Evolutionary conservation across 1,284 basidiomycete genomes (phyloP).

Genomic region (Schizophyllum commune): DNA sequence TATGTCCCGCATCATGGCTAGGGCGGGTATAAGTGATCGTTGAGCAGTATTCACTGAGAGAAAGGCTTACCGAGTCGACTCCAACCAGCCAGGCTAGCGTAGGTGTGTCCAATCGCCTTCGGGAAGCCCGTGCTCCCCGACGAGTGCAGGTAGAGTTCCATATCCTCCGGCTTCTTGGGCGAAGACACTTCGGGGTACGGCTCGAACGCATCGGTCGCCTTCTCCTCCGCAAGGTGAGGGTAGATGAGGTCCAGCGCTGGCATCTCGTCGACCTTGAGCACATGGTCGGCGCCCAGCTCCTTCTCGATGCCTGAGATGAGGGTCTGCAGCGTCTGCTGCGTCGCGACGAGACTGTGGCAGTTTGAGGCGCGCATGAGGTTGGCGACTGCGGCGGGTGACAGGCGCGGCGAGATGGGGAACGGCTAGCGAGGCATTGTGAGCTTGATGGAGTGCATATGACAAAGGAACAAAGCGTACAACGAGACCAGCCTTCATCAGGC

Average conservation of each 20-base stretch:
- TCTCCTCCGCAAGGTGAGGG: slow-evolving; percentile 23
- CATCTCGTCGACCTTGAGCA: slow-evolving; percentile 13
- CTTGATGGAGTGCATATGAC: too few species aligned
- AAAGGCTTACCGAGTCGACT: background rate
- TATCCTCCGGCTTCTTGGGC: slow-evolving; percentile 2
- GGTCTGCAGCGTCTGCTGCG: slow-evolving; percentile 12
- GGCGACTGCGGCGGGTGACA: slow-evolving; percentile 18
- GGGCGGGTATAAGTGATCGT: background rate
- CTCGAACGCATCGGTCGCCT: slow-evolving; percentile 12
- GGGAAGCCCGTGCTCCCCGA: slow-evolving; percentile 3
- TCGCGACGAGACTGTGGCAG: slow-evolving; percentile 18
- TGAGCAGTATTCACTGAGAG: background rate
- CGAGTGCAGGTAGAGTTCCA: background rate
- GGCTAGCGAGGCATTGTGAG: slow-evolving; percentile 16
- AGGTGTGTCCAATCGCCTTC: background rate
- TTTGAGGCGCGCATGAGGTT: slow-evolving; percentile 16
- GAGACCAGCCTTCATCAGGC: slow-evolving; percentile 22
- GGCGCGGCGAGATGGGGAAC: slow-evolving; percentile 24
- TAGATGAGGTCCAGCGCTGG: slow-evolving; percentile 18
- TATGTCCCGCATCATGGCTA: background rate
- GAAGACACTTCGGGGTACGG: slow-evolving; percentile 12
- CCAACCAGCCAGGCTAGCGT: background rate
- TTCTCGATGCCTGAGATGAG: slow-evolving; percentile 14
- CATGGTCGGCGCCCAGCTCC: slow-evolving; percentile 2
- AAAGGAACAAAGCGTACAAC: slow-evolving; percentile 16